phyloP scores from a whole-genome alignment of 805 yeast species.

The Hermanozyma aechmeae region DNA sequence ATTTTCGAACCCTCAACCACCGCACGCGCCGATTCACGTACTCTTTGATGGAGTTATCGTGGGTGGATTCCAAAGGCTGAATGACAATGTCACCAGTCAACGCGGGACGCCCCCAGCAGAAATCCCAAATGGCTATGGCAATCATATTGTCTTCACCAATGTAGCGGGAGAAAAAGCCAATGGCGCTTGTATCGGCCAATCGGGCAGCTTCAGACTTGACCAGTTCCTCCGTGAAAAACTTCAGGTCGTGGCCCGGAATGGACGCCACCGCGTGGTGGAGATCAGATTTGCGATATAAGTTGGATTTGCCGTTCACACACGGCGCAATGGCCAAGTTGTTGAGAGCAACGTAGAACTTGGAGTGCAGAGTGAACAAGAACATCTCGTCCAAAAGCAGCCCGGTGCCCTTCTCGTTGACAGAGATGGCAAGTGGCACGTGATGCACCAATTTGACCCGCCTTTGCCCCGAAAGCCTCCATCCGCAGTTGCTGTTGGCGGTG shows the following conservation, averaged over 20 bases:
- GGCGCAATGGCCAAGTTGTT: slow-evolving; percentile 72
- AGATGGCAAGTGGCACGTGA: slow-evolving; percentile 66
- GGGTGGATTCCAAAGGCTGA: slow-evolving; percentile 51
- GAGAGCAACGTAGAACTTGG: slow-evolving; percentile 74
- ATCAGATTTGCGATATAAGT: slow-evolving; percentile 60
- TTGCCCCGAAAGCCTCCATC: slow-evolving; percentile 17
- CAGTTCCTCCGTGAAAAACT: slow-evolving; percentile 20
- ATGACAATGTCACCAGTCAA: slow-evolving; percentile 71
- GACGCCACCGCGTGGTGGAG: slow-evolving; percentile 47
- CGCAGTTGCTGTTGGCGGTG: slow-evolving; percentile 43
- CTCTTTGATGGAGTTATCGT: slow-evolving; percentile 33
- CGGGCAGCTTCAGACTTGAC: slow-evolving; percentile 22
- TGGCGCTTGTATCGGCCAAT: slow-evolving; percentile 11
- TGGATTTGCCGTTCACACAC: slow-evolving; percentile 87
- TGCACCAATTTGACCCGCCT: slow-evolving; percentile 61
- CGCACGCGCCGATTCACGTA: slow-evolving; percentile 64
- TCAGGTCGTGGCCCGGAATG: slow-evolving; percentile 18
- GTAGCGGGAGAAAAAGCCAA: slow-evolving; percentile 59
- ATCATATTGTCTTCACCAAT: slow-evolving; percentile 94
- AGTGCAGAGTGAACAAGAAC: slow-evolving; percentile 76
- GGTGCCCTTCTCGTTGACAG: slow-evolving; percentile 16
- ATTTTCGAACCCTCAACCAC: slow-evolving; percentile 80
- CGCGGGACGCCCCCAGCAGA: slow-evolving; percentile 58
- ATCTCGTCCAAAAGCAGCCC: slow-evolving; percentile 56
- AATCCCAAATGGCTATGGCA: slow-evolving; percentile 74